Evolutionary conservation across 768 basidiomycete species (phyloP), one percentile per base, ranked within the genome.

Genomic region (Baorangia bicolor): DNA sequence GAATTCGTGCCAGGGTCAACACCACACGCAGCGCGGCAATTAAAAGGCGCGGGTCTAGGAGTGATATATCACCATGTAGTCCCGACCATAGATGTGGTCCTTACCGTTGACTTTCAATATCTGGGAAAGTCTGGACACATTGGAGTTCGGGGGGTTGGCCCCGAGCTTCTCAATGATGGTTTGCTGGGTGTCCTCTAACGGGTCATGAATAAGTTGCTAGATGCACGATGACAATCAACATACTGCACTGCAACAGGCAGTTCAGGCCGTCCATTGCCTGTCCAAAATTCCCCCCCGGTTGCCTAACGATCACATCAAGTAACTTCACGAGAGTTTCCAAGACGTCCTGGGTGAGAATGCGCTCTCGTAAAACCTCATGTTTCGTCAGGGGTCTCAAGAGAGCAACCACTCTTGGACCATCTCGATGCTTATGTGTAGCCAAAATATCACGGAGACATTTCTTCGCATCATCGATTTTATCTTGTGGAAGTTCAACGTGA

Each of bases 191-290:
- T 63, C 50, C 28, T 51, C 65, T 67, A 30, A 31, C 13, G 16
- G 5, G 23, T 16, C 3, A 30, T 53, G 1, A 61, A 28, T n/a
- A 5, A 23, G 9, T 37, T 2, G 11, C 16, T 0, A 30, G 10
- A 39, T 38, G 20, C 33, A 30, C 0, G 25, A 33, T 14, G 2
- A 38, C 11, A 28, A 37, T 2, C 9, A 34, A 56, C 64, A 34
- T 7, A 67, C 66, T 51, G 13, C 58, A 65, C 16, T 55, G 45
- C 55, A 63, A 21, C 20, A 68, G 23, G 25, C 56, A 60, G 13
- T 18, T 55, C 41, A 67, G 33, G n/a, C 64, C 57, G 4, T 68
- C 59, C 66, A 67, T 67, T 20, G 53, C 66, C 33, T 59, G 64
- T 27, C 48, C 44, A 27, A 68, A 63, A 33, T 57, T 58, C 4